Evolutionary conservation across 1,139 yeast genomes (phyloP), one percentile per base, ranked within the genome.

Genomic region (Meyerozyma smithsonii): DNA sequence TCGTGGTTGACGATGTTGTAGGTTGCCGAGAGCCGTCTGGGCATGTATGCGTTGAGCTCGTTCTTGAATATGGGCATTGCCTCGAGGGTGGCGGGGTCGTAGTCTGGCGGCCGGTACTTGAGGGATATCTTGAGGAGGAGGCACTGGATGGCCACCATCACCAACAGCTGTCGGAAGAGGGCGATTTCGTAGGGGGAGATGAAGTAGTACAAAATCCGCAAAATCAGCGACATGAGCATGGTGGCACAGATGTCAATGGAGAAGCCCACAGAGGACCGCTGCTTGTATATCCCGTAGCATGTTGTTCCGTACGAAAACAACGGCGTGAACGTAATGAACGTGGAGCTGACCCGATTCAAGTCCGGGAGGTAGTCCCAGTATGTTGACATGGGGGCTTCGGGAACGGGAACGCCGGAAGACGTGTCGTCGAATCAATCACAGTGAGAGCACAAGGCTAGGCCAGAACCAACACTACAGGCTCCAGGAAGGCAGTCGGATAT

Each of bases 211-310:
- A 80, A 77, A 16, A 89, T 80, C 46, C 95, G 71, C 34, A 88
- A 62, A 4, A 82, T 77, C 36, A 88, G 77, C 1, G 96, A 84
- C 50, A 87, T 71, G 44, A 89, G 60, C 96, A 89, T 88, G 8
- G 95, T 86, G 12, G 90, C 92, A 62, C 96, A 89, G 11, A 89
- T 84, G 59, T 89, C 97, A 17, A 88, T 69, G 6, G 94, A 82
- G 56, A 88, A 88, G 21, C 97, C 97, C 25, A 76, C 70, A 2
- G 92, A 77, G 1, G 89, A 74, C 54, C 79, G 68, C 34, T 77
- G 74, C 38, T 72, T 66, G 50, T 79, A 73, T 12, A 89, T 87
- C 45, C 85, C 73, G 41, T 79, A 66, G 33, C 89, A 77, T 0
- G 96, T 87, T 18, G 94, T 78, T 2, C 96, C 95, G 54, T 89